These are phyloP conservation scores for Purpureocillium takamizusanense DNA, from an alignment of 2,329 filamentous ascomycete species.

Conservation along the genomic window DNA sequence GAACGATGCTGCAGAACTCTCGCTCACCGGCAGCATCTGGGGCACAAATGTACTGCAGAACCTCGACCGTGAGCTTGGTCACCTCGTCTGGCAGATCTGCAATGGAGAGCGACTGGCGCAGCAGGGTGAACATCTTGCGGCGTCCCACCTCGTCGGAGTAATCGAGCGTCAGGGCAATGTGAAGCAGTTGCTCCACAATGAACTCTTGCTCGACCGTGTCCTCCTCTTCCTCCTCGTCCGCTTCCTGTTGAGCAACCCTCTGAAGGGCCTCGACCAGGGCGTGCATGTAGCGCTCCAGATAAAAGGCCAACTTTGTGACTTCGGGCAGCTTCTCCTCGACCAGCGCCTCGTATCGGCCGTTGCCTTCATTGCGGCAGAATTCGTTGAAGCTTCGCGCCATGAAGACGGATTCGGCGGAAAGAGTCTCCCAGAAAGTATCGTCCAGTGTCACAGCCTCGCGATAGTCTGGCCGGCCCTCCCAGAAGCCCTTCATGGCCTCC, in stretches of 20 bases:
- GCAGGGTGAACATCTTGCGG: conserved; percentile 87
- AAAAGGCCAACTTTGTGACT: conserved; percentile 83
- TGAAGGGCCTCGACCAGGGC: conserved; percentile 57
- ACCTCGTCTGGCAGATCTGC: conserved; percentile 86
- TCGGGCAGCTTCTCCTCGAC: conserved; percentile 92
- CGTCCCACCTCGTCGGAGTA: conserved; percentile 97
- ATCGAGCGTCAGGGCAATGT: conserved; percentile 85
- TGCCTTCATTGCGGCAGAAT: conserved; percentile 69
- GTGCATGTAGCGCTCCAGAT: conserved; percentile 71
- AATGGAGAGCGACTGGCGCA: conserved; percentile 77
- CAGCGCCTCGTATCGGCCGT: conserved; percentile 64
- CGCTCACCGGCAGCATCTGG: conserved; percentile 63
- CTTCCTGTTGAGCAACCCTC: conserved; percentile 44
- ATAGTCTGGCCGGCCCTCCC: conserved; percentile 84
- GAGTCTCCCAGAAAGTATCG: conserved; percentile 69
- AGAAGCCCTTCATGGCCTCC: conserved; percentile 93
- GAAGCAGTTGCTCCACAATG: conserved; percentile 86
- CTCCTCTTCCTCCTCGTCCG: conserved; percentile 62
- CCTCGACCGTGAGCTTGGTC: conserved; percentile 78
- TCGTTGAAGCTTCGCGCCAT: conserved; percentile 90
- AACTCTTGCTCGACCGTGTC: conserved; percentile 89
- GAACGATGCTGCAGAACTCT: conserved; percentile 75
- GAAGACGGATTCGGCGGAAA: conserved; percentile 81
- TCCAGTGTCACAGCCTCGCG: conserved; percentile 63
- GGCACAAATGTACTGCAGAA: conserved; percentile 75